Evolutionary conservation across 2,329 filamentous ascomycete species (phyloP), one percentile per base, ranked within the genome.

Genomic region (Arachnomyces sp.): DNA sequence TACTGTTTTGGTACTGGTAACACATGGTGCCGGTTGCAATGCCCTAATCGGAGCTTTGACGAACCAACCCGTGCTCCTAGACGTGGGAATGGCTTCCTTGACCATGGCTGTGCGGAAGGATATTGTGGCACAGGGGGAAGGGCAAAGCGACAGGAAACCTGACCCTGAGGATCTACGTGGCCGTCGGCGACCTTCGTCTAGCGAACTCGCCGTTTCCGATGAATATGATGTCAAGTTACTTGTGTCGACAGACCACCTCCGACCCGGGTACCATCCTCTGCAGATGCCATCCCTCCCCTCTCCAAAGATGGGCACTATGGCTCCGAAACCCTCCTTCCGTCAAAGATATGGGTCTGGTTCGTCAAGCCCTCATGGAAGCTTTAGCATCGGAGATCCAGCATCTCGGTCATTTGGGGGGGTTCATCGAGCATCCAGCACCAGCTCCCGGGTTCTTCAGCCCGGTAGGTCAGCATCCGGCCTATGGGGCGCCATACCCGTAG

Each of bases 1-100:
- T 51, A 76, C 88, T 1, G 81, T 96, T 1, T 69, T 98, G 12
- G 73, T 98, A 31, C 66, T 98, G 6, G 84, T 98, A 15, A 94
- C 92, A 0, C 92, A 98, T 57, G 90, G 90, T 16, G 92, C 92
- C 11, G 92, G 92, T 30, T 94, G 90, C 64, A 98, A 98, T 65
- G 92, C 92, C 2, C 66, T 98, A 33, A 89, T 98, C 46, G 88
- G 90, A 9, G 88, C 88, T 17, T 76, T 98, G 48, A 93, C 89
- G 0, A 84, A 90, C 44, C 84, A 94, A 54, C 90, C 92, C 0
- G 88, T 94, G 0, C 72, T 98, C 11, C 78, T 94, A 54, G 89
- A 96, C 56, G 83, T 96, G 12, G 82, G 82, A 18, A 84, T 94
- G 65, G 85, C 90, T 1, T 94, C 89, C 3, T 71, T 98, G 36